Evolutionary conservation across 2,329 filamentous ascomycete species (phyloP), one percentile per base, ranked within the genome.

Genomic region (Magnaporthiopsis incrustans): DNA sequence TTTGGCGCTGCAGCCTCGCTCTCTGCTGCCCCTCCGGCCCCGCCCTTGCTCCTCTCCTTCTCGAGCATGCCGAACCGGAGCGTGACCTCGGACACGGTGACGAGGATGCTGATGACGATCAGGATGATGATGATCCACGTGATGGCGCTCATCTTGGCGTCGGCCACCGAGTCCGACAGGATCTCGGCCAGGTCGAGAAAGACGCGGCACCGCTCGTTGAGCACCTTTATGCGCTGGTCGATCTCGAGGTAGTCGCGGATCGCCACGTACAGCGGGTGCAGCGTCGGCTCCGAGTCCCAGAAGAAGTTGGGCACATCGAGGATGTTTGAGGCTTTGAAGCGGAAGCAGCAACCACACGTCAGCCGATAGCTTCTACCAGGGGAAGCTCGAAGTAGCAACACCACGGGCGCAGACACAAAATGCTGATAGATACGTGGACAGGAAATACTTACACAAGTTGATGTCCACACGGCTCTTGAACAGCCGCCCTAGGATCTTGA

Each of bases 91-190:
- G 89, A 88, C 62, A 91, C 89, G 2, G 95, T 98, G 63, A 99
- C 92, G 63, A 92, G 80, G 71, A 99, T 98, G 73, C 89, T 94
- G 69, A 98, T 80, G 60, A 96, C 77, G 73, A 99, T 99, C 59
- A 99, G 84, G 59, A 97, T 83, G 71, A 99, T 99, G 75, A 98
- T 89, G 75, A 99, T 98, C 94, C 94, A 98, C 1, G 95, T 99
- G 73, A 97, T 96, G 68, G 84, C 83, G 69, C 92, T 97, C 90
- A 97, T 98, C 75, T 97, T 97, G 69, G 91, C 89, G 74, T 98
- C 92, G 27, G 91, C 91, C 64, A 97, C 93, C 2, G 87, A 91
- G 76, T 99, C 94, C 18, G 90, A 92, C 1, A 99, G 81, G 30
- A 99, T 97, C 77, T 97, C 93, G 59, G 95, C 93, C 12, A 99